A percentile compares a stretch with the other conserved stretches of the same genome.
Conservation (phyloP, 176 grass and related monocot species). For the Ensete ventricosum region DNA sequence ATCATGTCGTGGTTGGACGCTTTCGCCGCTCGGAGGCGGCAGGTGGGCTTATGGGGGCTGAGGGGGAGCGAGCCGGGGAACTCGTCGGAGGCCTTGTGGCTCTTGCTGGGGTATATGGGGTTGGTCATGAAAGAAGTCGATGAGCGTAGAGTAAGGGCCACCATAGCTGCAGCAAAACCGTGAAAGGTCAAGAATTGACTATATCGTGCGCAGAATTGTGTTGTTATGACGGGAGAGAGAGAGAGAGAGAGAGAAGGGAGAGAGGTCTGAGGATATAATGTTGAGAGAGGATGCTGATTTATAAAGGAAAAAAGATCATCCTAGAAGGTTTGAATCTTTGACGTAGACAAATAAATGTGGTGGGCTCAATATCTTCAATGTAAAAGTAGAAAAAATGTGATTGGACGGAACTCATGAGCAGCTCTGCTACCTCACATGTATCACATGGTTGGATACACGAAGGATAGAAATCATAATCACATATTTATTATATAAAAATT, state of each 20-base stretch:
- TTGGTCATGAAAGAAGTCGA: slow-evolving; percentile 40
- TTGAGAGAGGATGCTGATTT: not conserved
- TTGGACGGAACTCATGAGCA: too few relatives aligned
- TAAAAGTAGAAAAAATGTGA: too few relatives aligned
- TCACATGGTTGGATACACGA: too few relatives aligned
- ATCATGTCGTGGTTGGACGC: not conserved
- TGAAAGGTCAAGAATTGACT: not conserved
- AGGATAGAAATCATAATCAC: too few relatives aligned
- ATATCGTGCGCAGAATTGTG: too few relatives aligned
- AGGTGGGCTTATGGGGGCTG: not conserved
- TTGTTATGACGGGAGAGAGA: not conserved
- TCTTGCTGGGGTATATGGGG: slow-evolving; percentile 25
- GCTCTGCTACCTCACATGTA: too few relatives aligned
- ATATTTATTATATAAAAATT: too few relatives aligned
- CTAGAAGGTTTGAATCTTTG: not conserved
- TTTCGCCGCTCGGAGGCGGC: not conserved
- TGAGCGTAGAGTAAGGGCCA: slow-evolving; percentile 48
- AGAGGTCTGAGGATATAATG: not conserved
- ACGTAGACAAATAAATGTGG: not conserved
- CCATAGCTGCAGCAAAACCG: slow-evolving; percentile 23
- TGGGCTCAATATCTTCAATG: not conserved
- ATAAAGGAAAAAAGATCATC: not conserved
- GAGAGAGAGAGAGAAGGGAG: not conserved
- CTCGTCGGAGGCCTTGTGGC: slow-evolving; percentile 23
- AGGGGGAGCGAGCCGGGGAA: slow-evolving; percentile 19